Conservation (phyloP, 2,329 filamentous ascomycete genomes). For the Penicillium fuscoglaucum region DNA sequence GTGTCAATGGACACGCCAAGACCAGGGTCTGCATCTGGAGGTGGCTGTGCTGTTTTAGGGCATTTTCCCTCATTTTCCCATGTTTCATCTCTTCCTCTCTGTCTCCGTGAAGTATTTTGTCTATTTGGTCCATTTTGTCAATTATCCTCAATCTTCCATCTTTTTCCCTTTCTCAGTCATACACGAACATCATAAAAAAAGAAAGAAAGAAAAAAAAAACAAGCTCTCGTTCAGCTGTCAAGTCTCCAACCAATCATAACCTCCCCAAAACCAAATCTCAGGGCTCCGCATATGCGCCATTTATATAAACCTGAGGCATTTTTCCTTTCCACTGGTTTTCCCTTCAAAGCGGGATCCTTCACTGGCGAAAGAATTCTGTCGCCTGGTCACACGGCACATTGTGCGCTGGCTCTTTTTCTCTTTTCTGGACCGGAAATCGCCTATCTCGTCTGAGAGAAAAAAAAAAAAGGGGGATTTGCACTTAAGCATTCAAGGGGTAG, state of each 20-base stretch:
- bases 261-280: neutral
- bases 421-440: neutral
- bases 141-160: neutral
- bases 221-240: neutral
- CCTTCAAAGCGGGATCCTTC: neutral
- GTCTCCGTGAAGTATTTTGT: neutral
- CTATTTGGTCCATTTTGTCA: neutral
- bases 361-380: neutral
- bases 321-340: constrained; percentile 24
- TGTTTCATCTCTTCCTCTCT: constrained; percentile 2
- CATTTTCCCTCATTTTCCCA: constrained; percentile 11
- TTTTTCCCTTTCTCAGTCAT: neutral
- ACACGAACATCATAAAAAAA: neutral
- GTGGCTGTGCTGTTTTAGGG: constrained; percentile 24
- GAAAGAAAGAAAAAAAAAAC: neutral
- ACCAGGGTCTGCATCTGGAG: constrained; percentile 12
- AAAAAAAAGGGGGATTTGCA: neutral
- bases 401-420: neutral
- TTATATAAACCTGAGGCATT: constrained; percentile 29
- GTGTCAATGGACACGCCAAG: neutral
- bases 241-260: neutral
- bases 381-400: constrained; percentile 1
- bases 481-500: neutral
- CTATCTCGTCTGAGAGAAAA: neutral
- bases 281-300: constrained; percentile 22